Conservation (phyloP, 1,284 basidiomycete species). For the Ustilago shanxiensis region DNA sequence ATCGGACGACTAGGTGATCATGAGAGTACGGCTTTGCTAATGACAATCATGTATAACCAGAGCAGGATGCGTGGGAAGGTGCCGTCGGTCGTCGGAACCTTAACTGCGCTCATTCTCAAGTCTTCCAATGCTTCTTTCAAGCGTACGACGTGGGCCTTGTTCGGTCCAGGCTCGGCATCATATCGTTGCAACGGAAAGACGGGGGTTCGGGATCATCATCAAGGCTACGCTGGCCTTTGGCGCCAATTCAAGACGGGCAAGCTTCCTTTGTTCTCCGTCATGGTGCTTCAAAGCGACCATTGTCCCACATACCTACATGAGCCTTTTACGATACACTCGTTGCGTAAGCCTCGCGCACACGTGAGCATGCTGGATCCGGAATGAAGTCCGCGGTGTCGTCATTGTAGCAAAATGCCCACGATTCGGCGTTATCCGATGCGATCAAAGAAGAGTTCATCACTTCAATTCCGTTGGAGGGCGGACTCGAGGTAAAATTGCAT, state of each 20-base stretch:
- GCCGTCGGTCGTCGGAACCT: neutral
- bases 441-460: neutral
- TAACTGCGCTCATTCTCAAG: neutral
- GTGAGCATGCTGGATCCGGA: neutral
- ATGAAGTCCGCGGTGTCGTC: neutral
- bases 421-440: neutral
- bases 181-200: conserved; percentile 1
- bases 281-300: neutral
- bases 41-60: neutral
- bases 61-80: neutral
- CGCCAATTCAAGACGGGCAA: neutral
- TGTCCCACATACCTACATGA: neutral
- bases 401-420: neutral
- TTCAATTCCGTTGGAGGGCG: neutral
- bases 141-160: neutral
- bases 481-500: neutral
- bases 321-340: neutral
- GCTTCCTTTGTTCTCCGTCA: neutral
- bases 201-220: neutral
- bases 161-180: neutral
- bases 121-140: neutral
- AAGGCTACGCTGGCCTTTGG: neutral
- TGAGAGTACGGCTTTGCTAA: neutral
- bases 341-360: neutral
- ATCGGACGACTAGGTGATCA: neutral